Percentiles rank a stretch among this genome's conserved stretches.
Conservation (phyloP, 345 rosid species). For the Geranium rotundifolium region DNA sequence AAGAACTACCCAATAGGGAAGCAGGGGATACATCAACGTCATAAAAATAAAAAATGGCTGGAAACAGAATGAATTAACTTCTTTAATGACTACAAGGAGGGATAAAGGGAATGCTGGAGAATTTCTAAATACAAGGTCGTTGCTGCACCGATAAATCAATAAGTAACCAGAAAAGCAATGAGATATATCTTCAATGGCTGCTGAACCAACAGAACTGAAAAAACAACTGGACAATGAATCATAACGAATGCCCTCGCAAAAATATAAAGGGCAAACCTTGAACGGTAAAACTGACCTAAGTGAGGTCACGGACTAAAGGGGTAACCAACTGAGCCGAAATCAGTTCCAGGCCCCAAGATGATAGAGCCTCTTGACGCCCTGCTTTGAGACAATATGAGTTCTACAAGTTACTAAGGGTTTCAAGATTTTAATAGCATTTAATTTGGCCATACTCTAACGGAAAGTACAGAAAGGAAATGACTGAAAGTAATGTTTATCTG, state of each 20-base stretch:
- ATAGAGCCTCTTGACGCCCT: constrained; percentile 90
- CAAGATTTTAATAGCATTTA: constrained; percentile 27
- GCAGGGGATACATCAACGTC: no score
- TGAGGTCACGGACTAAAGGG: constrained; percentile 59
- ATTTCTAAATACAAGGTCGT: neutral
- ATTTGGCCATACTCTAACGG: constrained; percentile 42
- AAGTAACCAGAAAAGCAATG: constrained; percentile 16
- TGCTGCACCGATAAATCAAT: constrained; percentile 12
- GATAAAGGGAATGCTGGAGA: neutral
- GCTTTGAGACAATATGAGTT: constrained; percentile 81
- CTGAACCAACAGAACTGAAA: constrained; percentile 24
- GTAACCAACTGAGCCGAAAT: constrained; percentile 82
- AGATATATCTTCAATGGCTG: constrained; percentile 25
- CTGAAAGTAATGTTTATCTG: constrained; percentile 40
- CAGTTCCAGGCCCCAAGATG: constrained; percentile 95
- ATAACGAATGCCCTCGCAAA: constrained; percentile 40
- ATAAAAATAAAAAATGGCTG: no score
- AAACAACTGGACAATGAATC: constrained; percentile 35
- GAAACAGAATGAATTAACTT: no score
- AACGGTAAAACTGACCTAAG: constrained; percentile 87
- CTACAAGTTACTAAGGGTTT: constrained; percentile 50
- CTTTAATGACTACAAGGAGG: neutral
- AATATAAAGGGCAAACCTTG: constrained; percentile 40
- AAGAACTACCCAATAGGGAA: no score
- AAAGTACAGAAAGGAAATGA: constrained; percentile 17